A percentile compares a stretch with the other conserved stretches of the same genome.
Conservation (phyloP, 768 basidiomycete species). For the Serendipita indica region DNA sequence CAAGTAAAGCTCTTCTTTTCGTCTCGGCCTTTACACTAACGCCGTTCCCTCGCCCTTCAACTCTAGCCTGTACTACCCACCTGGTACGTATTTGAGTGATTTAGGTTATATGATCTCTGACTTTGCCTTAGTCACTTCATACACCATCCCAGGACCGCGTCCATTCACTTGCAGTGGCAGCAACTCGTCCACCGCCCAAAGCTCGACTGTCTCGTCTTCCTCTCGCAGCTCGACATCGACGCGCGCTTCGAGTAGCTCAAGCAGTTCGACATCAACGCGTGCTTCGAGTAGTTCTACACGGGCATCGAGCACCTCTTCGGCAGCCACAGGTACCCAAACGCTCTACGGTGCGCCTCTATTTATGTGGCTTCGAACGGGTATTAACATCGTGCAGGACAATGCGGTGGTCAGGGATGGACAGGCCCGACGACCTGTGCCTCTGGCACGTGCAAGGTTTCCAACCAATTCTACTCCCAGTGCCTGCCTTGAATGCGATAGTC, state of each 20-base stretch:
- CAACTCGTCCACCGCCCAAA: background rate
- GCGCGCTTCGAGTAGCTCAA: background rate
- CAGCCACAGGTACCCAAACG: no score
- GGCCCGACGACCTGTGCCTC: background rate
- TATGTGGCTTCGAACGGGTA: no score
- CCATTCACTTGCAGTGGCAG: conserved; percentile 20
- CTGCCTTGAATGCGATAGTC: no score
- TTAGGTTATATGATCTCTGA: background rate
- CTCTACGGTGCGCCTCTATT: no score
- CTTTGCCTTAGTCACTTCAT: background rate
- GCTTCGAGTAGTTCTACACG: background rate
- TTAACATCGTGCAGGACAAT: background rate
- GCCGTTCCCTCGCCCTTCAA: no score
- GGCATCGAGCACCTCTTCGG: background rate
- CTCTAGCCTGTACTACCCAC: no score
- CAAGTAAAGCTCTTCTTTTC: conserved; percentile 15
- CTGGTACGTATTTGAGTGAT: no score
- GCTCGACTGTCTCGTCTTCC: background rate
- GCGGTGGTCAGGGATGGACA: background rate
- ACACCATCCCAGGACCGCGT: conserved; percentile 15
- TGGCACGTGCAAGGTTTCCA: background rate
- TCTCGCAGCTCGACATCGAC: background rate
- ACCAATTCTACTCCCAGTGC: background rate
- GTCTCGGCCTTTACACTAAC: no score
- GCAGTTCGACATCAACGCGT: background rate